Evolutionary conservation across 371 early-diverging fungal species (phyloP), one percentile per base, ranked within the genome.

Genomic region (Choanephora cucurbitarum): DNA sequence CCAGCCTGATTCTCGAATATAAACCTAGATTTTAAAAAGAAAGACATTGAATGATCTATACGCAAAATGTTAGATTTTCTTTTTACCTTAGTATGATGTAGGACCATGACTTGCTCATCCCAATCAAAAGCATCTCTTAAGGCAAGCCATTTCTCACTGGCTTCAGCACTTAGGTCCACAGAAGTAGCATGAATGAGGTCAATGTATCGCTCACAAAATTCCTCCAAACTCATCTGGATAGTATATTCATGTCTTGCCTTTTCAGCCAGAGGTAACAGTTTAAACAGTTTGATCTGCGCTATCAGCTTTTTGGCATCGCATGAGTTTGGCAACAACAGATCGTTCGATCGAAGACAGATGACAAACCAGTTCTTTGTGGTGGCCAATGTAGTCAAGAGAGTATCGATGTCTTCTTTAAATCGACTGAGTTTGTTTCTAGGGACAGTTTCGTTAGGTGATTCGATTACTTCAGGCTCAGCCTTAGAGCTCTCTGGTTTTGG

Each of bases 321-420:
- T 22, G 73, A 72, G 39, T 69, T 58, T 13, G 83, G 76, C 55
- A 82, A 64, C 42, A 80, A 72, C 10, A 83, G 67, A 62, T 88
- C 88, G 58, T 89, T 87, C 2, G 91, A 88, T 22, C 81, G 80
- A 44, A 97, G 67, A 73, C 92, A 92, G 48, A 91, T 60, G 28
- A 95, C 75, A 64, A 88, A 92, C 96, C 96, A 96, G 3, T 86
- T 75, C 45, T 88, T 84, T 1, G 96, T 89, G 39, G 88, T 86
- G 32, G 78, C 74, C 9, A 96, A 64, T 8, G 91, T 84, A 14
- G 84, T 82, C 14, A 92, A 73, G 14, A 95, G 69, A 59, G 37
- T 34, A 6, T 85, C 74, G 6, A 93, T 69, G 2, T 88, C 70
- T 22, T 62, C 62, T 1, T 47, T 49, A 22, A 69, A 31, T 15